A percentile compares a stretch with the other conserved stretches of the same genome.
phyloP scores from a whole-genome alignment of 805 yeast species.

The Teunomyces gatunensis region DNA sequence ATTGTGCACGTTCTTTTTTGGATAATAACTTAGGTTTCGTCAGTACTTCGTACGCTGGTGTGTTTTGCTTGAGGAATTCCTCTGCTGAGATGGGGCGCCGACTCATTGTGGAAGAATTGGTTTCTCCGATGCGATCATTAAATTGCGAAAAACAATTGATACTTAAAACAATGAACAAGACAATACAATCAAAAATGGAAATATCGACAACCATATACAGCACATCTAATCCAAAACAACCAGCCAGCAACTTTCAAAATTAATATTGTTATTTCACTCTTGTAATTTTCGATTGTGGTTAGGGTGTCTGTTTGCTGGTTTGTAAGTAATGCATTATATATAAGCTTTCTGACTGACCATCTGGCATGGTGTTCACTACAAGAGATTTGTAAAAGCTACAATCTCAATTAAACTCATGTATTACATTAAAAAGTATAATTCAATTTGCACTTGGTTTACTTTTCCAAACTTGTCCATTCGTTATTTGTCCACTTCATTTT shows the following conservation, averaged over 20 bases:
- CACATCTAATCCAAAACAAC: neutral
- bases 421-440: no score
- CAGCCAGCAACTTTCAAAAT: neutral
- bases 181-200: neutral
- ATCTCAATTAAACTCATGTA: no score
- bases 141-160: constrained; percentile 2
- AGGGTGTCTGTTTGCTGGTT: no score
- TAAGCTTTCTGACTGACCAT: no score
- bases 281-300: no score
- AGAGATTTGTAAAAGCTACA: no score
- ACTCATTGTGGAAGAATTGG: constrained; percentile 12
- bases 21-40: constrained; percentile 21
- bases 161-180: neutral
- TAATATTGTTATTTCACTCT: neutral
- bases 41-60: neutral
- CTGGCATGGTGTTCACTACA: no score
- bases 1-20: constrained; percentile 15
- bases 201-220: neutral
- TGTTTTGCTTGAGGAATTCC: constrained; percentile 16
- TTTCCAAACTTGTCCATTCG: neutral
- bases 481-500: neutral
- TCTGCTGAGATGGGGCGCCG: constrained; percentile 25
- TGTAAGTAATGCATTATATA: no score
- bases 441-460: neutral
- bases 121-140: neutral